These are phyloP conservation scores for Bacidia gigantensis DNA, from an alignment of 495 filamentous ascomycete species.

Conservation along the genomic window DNA sequence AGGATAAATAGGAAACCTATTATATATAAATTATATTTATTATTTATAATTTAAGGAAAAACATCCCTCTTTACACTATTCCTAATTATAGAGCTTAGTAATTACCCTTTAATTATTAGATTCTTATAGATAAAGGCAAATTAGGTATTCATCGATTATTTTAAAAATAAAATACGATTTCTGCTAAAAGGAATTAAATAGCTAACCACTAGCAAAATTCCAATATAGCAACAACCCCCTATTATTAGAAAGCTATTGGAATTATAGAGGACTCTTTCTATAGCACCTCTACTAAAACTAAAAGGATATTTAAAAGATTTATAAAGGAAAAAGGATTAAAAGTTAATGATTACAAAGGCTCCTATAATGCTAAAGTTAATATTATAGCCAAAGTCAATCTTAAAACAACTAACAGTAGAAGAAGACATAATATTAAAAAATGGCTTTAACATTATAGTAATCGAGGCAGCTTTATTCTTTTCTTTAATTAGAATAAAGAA, in stretches of 20 bases:
- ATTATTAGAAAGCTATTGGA: not conserved
- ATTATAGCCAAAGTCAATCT: not conserved
- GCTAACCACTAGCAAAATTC: not conserved
- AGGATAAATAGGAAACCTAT: not conserved
- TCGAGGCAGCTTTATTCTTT: not conserved
- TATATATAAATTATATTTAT: not conserved
- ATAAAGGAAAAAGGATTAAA: not conserved
- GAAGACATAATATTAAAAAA: not conserved
- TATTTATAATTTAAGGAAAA: too few relatives aligned
- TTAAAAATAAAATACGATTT: too few relatives aligned
- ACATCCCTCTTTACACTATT: too few relatives aligned
- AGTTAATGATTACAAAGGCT: not conserved
- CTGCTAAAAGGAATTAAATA: too few relatives aligned
- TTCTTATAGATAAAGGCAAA: too few relatives aligned
- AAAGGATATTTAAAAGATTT: too few relatives aligned
- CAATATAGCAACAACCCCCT: not conserved
- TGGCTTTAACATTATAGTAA: not conserved
- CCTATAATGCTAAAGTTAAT: not conserved
- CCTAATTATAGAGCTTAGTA: too few relatives aligned
- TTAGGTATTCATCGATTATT: too few relatives aligned
- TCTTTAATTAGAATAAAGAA: not conserved
- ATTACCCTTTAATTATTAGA: too few relatives aligned
- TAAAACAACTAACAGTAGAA: not conserved
- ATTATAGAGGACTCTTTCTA: too few relatives aligned
- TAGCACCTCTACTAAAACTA: too few relatives aligned